Evolutionary conservation across 2,329 filamentous ascomycete genomes (phyloP).

Genomic region (Botrytis paeoniae): DNA sequence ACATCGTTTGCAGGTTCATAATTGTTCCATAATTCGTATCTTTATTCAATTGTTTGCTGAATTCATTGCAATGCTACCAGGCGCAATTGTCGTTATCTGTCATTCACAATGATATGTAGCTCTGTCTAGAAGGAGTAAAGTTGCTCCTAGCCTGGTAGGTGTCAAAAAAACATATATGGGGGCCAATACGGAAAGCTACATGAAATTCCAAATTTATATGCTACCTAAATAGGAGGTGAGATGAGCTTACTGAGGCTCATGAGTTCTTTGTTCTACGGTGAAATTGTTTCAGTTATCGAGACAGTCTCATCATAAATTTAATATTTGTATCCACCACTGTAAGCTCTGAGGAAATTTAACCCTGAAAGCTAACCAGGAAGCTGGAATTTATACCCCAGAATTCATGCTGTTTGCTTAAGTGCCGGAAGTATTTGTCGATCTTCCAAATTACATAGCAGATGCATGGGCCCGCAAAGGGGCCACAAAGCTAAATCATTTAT

Average conservation of each 20-base stretch:
- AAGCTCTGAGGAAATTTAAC: conserved; percentile 7
- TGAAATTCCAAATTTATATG: conserved; percentile 12
- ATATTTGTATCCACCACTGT: conserved; percentile 25
- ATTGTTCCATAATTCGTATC: conserved; percentile 23
- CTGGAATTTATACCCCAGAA: conserved; percentile 6
- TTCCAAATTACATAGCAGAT: background rate
- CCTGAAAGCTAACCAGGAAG: conserved; percentile 8
- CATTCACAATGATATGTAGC: conserved; percentile 24
- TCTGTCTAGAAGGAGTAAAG: conserved; percentile 29
- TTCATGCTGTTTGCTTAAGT: conserved; percentile 2
- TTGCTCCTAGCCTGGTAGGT: conserved; percentile 23
- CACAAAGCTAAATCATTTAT: background rate
- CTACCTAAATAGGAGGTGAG: conserved; percentile 2
- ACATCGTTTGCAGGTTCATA: conserved; percentile 28
- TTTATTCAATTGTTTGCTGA: conserved; percentile 33
- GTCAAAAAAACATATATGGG: conserved; percentile 25
- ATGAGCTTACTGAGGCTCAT: conserved; percentile 18
- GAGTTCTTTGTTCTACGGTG: conserved; percentile 28
- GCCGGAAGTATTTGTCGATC: conserved; percentile 8
- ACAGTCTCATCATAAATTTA: conserved; percentile 28
- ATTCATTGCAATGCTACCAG: conserved; percentile 24
- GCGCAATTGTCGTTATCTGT: conserved; percentile 29
- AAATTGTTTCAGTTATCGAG: conserved; percentile 29
- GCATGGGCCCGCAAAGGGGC: background rate
- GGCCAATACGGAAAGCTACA: conserved; percentile 26